These are phyloP conservation scores for Fusarium liriodendri DNA, from an alignment of 2,329 filamentous ascomycete genomes.

Conservation along the genomic window DNA sequence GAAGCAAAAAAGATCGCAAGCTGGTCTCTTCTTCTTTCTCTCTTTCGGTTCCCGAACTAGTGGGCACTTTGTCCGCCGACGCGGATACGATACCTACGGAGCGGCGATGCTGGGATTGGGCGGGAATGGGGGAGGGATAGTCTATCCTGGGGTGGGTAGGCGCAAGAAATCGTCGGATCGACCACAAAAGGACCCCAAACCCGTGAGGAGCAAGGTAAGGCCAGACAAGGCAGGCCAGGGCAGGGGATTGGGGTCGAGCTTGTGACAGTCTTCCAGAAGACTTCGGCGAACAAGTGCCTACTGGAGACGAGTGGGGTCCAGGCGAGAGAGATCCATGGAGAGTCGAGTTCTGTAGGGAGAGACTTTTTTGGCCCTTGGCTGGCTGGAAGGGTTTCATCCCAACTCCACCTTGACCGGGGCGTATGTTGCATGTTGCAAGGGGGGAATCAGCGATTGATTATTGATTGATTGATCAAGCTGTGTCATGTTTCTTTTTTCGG, in stretches of 20 bases:
- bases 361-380: not conserved
- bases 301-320: not conserved
- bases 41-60: constrained; percentile 25
- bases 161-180: constrained; percentile 6
- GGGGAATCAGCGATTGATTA: not conserved
- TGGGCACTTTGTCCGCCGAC: constrained; percentile 24
- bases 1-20: not conserved
- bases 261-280: constrained; percentile 39
- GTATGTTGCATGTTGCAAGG: not conserved
- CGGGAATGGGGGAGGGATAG: not conserved
- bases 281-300: constrained; percentile 24
- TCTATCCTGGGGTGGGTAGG: not conserved
- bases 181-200: constrained; percentile 22
- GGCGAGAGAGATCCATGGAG: not conserved
- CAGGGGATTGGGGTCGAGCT: not conserved
- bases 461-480: constrained; percentile 2
- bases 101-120: constrained; percentile 2
- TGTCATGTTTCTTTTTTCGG: constrained; percentile 14
- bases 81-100: constrained; percentile 27
- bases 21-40: not conserved
- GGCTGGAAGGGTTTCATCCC: constrained; percentile 14
- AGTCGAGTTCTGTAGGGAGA: not conserved
- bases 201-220: constrained; percentile 14
- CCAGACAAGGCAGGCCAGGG: not conserved
- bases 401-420: constrained; percentile 9